Conservation (phyloP, 1,284 basidiomycete genomes). For the Coriolopsis trogii region DNA sequence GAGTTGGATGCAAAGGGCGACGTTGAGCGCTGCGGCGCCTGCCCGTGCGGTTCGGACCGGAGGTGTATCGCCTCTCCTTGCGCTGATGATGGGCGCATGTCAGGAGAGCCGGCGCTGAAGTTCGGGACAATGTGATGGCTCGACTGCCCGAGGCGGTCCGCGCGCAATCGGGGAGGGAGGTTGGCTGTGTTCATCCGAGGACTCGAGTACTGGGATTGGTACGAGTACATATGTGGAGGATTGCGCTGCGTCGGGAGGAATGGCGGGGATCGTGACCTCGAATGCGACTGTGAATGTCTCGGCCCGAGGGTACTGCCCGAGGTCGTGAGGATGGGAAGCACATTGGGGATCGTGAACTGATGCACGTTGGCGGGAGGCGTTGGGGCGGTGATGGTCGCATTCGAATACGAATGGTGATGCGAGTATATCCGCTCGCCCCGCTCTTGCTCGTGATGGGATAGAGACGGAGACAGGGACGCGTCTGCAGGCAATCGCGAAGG, state of each 20-base stretch:
- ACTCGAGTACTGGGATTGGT: constrained; percentile 20
- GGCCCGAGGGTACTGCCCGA: constrained; percentile 16
- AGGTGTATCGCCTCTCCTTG: constrained; percentile 2
- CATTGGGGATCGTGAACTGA: constrained; percentile 13
- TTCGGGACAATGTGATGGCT: not conserved
- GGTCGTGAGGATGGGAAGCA: constrained; percentile 2
- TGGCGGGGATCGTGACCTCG: constrained; percentile 26
- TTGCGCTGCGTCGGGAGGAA: constrained; percentile 16
- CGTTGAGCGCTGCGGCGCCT: constrained; percentile 15
- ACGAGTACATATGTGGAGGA: constrained; percentile 13
- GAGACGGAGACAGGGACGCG: constrained; percentile 7
- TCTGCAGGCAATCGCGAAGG: constrained; percentile 15
- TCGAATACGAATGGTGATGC: constrained; percentile 38
- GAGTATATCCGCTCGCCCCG: constrained; percentile 12
- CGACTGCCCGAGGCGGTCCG: constrained; percentile 12
- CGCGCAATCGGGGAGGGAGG: constrained; percentile 20
- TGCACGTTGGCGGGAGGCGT: constrained; percentile 34
- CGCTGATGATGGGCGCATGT: not conserved
- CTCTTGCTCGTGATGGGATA: not conserved
- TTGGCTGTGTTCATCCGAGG: constrained; percentile 15
- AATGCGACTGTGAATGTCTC: constrained; percentile 21
- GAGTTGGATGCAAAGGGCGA: constrained; percentile 36
- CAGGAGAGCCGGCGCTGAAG: not conserved
- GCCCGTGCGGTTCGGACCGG: constrained; percentile 1
- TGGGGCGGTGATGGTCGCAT: constrained; percentile 38